These are phyloP conservation scores for Eutrema yunnanense DNA, from an alignment of 345 rosid genomes.

Conservation along the genomic window DNA sequence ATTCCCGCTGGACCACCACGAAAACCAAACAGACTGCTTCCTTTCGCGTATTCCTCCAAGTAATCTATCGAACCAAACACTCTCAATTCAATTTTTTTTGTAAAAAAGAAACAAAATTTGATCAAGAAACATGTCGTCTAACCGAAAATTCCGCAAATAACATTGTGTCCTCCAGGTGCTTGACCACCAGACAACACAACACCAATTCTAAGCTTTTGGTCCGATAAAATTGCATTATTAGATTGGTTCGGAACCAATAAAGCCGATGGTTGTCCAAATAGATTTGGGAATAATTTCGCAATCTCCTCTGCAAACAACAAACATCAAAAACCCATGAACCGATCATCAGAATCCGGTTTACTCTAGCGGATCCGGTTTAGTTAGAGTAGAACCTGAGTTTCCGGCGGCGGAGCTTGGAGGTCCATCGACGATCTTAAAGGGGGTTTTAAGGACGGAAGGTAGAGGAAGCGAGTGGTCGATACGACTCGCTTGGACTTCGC, in stretches of 20 bases:
- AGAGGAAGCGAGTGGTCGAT: slow-evolving; percentile 71
- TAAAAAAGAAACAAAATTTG: not conserved
- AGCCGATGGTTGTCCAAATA: slow-evolving; percentile 85
- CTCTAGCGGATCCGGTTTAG: not conserved
- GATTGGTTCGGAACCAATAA: slow-evolving; percentile 43
- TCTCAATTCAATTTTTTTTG: not conserved
- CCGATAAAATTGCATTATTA: slow-evolving; percentile 14
- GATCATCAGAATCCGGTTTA: not conserved
- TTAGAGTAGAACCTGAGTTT: slow-evolving; percentile 39
- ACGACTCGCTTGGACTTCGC: slow-evolving; percentile 80
- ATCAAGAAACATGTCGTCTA: slow-evolving; percentile 1
- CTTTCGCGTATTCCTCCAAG: slow-evolving; percentile 67
- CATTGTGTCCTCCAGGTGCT: slow-evolving; percentile 99
- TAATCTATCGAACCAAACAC: slow-evolving; percentile 50
- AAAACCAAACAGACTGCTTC: slow-evolving; percentile 77
- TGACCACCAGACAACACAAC: slow-evolving; percentile 98
- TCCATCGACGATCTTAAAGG: slow-evolving; percentile 73
- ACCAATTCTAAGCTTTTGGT: slow-evolving; percentile 68
- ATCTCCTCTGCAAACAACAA: slow-evolving; percentile 53
- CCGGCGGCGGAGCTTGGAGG: slow-evolving; percentile 90
- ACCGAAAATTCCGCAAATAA: slow-evolving; percentile 88
- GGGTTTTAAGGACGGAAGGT: slow-evolving; percentile 67
- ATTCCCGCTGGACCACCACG: slow-evolving; percentile 98
- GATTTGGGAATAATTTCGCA: slow-evolving; percentile 68
- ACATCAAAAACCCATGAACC: not conserved